These are phyloP conservation scores for Anthoceros angustus DNA, from an alignment of 225 moss, liverwort and hornwort species.

Conservation along the genomic window DNA sequence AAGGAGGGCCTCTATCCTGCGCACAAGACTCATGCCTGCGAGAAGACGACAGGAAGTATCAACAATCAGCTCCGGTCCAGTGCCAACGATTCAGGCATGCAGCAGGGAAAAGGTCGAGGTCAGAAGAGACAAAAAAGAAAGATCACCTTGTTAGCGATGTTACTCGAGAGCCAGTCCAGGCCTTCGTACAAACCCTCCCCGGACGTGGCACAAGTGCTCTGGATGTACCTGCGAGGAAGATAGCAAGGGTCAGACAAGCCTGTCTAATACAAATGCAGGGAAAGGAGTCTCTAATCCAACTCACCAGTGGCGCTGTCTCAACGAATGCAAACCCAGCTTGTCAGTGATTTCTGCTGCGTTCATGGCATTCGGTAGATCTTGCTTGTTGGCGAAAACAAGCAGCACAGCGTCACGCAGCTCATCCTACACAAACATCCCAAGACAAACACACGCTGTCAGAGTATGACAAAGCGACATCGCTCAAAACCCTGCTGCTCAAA, in stretches of 20 bases:
- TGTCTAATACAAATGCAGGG: background rate
- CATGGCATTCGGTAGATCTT: conserved; percentile 89
- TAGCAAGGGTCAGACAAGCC: no score
- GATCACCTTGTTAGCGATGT: conserved; percentile 68
- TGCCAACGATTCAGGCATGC: background rate
- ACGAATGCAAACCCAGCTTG: conserved; percentile 81
- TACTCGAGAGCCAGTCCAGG: conserved; percentile 88
- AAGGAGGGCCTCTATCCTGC: background rate
- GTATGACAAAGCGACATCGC: background rate
- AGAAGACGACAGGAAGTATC: background rate
- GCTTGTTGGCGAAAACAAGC: conserved; percentile 84
- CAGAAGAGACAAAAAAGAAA: background rate
- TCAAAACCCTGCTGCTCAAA: no score
- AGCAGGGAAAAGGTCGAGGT: background rate
- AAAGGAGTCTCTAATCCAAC: background rate
- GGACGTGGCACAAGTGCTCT: conserved; percentile 88
- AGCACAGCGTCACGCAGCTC: conserved; percentile 79
- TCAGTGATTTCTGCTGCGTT: conserved; percentile 96
- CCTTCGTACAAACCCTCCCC: conserved; percentile 91
- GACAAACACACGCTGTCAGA: background rate
- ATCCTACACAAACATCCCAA: conserved; percentile 23
- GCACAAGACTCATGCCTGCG: background rate
- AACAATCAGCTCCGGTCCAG: background rate
- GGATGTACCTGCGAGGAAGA: conserved; percentile 31
- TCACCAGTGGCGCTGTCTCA: conserved; percentile 84